A percentile compares a stretch with the other conserved stretches of the same genome.
Conservation (phyloP, 805 yeast genomes). For the Starmerella apis region DNA sequence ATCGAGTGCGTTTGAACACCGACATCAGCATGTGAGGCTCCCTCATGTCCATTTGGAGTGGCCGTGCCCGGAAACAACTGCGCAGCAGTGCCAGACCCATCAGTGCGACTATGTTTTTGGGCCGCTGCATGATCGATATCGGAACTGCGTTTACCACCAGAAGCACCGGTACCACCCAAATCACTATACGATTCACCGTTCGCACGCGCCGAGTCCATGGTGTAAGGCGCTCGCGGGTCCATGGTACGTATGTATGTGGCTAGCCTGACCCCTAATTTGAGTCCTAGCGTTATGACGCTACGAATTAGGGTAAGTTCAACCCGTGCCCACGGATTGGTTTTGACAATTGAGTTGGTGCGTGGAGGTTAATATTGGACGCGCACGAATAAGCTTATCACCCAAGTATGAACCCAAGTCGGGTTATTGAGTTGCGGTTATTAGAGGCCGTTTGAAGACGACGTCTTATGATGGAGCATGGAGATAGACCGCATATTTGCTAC, state of each 20-base stretch:
- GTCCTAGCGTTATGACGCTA: slow-evolving; percentile 4
- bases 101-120: neutral
- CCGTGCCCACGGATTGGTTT: neutral
- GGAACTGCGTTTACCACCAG: neutral
- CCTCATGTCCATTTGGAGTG: slow-evolving; percentile 1
- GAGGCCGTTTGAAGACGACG: too few relatives aligned
- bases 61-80: neutral
- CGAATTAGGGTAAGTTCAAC: neutral
- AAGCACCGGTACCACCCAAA: neutral
- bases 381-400: too few relatives aligned
- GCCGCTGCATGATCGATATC: neutral
- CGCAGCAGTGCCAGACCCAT: neutral
- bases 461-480: too few relatives aligned
- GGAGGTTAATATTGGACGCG: too few relatives aligned
- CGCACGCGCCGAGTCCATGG: neutral
- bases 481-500: too few relatives aligned
- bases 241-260: slow-evolving; percentile 1
- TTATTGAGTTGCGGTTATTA: too few relatives aligned
- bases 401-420: too few relatives aligned
- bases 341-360: neutral
- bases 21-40: neutral
- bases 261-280: neutral
- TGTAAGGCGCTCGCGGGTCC: slow-evolving; percentile 4
- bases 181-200: neutral
- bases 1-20: too few relatives aligned